phyloP scores from a whole-genome alignment of 208 protist genomes.

The Leishmania arabica region DNA sequence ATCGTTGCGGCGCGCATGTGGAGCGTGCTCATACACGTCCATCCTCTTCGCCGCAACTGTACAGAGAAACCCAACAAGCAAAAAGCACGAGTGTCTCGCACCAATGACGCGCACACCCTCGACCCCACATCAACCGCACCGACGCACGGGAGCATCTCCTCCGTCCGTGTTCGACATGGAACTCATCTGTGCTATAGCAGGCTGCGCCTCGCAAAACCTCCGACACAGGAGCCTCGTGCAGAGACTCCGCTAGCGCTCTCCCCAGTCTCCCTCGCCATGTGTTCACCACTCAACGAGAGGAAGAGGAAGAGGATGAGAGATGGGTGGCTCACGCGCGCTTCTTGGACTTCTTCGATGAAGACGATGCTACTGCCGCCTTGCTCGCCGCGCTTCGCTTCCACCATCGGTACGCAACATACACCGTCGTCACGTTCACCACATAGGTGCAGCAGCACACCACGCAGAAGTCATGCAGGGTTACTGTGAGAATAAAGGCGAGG shows the following conservation, averaged over 20 bases:
- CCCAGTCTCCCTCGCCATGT: not conserved
- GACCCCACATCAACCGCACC: not conserved
- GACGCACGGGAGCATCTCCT: not conserved
- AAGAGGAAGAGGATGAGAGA: not conserved
- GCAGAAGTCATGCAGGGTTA: constrained; percentile 68
- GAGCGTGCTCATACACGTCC: not conserved
- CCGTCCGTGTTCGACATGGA: not conserved
- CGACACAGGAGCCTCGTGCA: not conserved
- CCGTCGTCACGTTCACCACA: constrained; percentile 65
- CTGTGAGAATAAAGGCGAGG: constrained; percentile 51
- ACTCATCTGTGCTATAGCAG: not conserved
- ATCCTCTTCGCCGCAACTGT: not conserved
- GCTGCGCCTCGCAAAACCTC: not conserved
- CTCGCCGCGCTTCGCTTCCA: constrained; percentile 14
- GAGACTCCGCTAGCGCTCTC: not conserved
- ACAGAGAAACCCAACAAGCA: not conserved
- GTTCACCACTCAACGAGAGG: not conserved
- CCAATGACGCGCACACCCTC: not conserved
- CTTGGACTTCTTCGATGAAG: constrained; percentile 6
- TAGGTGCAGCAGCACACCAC: constrained; percentile 77
- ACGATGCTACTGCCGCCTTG: not conserved
- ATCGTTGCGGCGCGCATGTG: not conserved
- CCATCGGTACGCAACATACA: constrained; percentile 43
- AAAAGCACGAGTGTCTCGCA: not conserved
- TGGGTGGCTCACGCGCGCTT: constrained; percentile 3